Conservation (phyloP, 345 rosid genomes). For the Ceriops tagal region DNA sequence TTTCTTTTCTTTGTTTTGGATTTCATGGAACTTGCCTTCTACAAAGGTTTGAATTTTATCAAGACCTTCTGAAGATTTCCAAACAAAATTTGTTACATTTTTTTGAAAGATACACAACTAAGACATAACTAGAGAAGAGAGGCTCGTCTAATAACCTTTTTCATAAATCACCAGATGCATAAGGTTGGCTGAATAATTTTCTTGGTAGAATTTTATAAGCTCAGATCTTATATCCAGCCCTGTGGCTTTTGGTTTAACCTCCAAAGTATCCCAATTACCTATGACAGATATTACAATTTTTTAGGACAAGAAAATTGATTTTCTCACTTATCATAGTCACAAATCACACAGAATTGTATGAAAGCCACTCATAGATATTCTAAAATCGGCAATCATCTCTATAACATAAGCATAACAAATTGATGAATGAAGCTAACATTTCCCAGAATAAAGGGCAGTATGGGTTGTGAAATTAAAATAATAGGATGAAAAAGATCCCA, state of each 20-base stretch:
- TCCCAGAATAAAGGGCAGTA: too few relatives aligned
- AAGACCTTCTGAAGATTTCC: slow-evolving; percentile 57
- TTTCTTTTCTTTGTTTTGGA: slow-evolving; percentile 48
- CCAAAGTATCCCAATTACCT: slow-evolving; percentile 91
- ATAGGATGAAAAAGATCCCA: too few relatives aligned
- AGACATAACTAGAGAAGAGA: background rate
- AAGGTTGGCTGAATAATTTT: slow-evolving; percentile 83
- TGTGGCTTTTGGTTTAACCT: slow-evolving; percentile 68
- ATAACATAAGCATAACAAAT: too few relatives aligned
- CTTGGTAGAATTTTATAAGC: slow-evolving; percentile 77
- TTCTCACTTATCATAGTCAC: too few relatives aligned
- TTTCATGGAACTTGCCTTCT: slow-evolving; percentile 65
- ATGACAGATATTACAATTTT: slow-evolving; percentile 6
- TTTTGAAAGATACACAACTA: too few relatives aligned
- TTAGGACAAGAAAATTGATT: too few relatives aligned
- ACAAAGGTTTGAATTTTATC: slow-evolving; percentile 62
- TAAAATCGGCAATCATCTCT: too few relatives aligned
- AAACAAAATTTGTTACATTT: background rate
- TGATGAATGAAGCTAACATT: too few relatives aligned
- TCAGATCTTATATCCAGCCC: slow-evolving; percentile 76
- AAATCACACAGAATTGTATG: too few relatives aligned
- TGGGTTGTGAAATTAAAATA: too few relatives aligned
- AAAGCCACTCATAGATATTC: too few relatives aligned
- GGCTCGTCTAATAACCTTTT: slow-evolving; percentile 49
- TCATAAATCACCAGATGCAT: slow-evolving; percentile 85